phyloP scores from a whole-genome alignment of 768 basidiomycete genomes.

The Pleurotus giganteus region DNA sequence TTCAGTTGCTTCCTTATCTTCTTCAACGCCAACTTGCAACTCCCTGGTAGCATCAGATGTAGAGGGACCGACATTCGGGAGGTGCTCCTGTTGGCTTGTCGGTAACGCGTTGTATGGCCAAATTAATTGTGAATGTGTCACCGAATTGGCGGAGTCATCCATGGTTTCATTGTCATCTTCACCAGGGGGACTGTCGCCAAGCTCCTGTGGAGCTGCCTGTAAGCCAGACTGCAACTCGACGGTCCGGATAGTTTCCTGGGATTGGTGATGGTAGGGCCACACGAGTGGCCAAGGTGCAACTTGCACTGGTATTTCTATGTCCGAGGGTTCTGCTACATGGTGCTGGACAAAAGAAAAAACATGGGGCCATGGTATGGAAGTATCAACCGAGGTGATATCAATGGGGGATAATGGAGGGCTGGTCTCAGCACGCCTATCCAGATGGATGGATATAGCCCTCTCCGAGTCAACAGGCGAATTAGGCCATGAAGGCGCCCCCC shows the following conservation, averaged over 20 bases:
- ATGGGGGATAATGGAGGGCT: slow-evolving; percentile 41
- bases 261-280: slow-evolving; percentile 13
- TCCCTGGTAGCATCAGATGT: too few species aligned
- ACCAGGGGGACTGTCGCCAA: too few species aligned
- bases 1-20: neutral
- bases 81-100: too few species aligned
- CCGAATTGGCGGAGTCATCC: too few species aligned
- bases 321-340: slow-evolving; percentile 33
- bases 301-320: slow-evolving; percentile 18
- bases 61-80: too few species aligned
- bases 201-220: too few species aligned
- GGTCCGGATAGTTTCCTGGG: too few species aligned
- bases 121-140: too few species aligned
- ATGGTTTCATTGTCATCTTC: too few species aligned
- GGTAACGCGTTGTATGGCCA: too few species aligned
- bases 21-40: neutral
- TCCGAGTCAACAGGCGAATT: slow-evolving; percentile 19
- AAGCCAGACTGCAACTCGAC: too few species aligned
- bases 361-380: slow-evolving; percentile 37
- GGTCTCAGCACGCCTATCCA: slow-evolving; percentile 33
- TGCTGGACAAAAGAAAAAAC: slow-evolving; percentile 34
- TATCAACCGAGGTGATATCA: slow-evolving; percentile 50
- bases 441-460: slow-evolving; percentile 34
- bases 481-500: slow-evolving; percentile 28
- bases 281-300: slow-evolving; percentile 28